These are phyloP conservation scores for Groenewaldozyma auringiensis DNA, from an alignment of 1,139 yeast species.

Conservation along the genomic window DNA sequence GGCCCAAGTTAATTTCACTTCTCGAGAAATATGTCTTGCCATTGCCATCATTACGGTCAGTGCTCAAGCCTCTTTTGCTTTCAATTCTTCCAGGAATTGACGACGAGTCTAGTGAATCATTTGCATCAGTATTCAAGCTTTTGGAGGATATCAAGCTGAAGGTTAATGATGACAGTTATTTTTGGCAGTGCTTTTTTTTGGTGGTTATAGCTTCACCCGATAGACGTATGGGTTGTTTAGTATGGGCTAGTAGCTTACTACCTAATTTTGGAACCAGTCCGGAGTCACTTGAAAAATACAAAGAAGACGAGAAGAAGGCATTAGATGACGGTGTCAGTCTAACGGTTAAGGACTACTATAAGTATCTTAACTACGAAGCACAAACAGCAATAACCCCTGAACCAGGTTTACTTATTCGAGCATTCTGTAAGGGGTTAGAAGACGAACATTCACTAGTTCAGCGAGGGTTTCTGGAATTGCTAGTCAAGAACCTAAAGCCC, in stretches of 20 bases:
- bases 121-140: conserved; percentile 49
- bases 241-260: conserved; percentile 60
- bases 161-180: conserved; percentile 59
- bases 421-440: conserved; percentile 59
- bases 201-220: conserved; percentile 74
- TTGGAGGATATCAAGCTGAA: conserved; percentile 54
- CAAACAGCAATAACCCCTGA: conserved; percentile 61
- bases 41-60: conserved; percentile 41
- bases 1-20: conserved; percentile 61
- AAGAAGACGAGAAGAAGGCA: conserved; percentile 14
- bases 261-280: conserved; percentile 43
- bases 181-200: conserved; percentile 79
- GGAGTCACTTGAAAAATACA: conserved; percentile 3
- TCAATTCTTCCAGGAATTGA: conserved; percentile 83
- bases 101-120: conserved; percentile 83
- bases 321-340: conserved; percentile 6
- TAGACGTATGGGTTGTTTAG: conserved; percentile 72
- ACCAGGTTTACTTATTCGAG: conserved; percentile 68
- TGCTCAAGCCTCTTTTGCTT: conserved; percentile 63
- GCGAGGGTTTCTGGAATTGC: conserved; percentile 80
- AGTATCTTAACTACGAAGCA: conserved; percentile 45
- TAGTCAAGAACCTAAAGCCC: conserved; percentile 60
- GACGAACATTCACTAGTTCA: conserved; percentile 64
- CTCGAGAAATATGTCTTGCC: conserved; percentile 50
- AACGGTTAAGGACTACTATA: conserved; percentile 11